phyloP scores from a whole-genome alignment of 192 early-diverging fungal species.

The Linnemannia zychae region DNA sequence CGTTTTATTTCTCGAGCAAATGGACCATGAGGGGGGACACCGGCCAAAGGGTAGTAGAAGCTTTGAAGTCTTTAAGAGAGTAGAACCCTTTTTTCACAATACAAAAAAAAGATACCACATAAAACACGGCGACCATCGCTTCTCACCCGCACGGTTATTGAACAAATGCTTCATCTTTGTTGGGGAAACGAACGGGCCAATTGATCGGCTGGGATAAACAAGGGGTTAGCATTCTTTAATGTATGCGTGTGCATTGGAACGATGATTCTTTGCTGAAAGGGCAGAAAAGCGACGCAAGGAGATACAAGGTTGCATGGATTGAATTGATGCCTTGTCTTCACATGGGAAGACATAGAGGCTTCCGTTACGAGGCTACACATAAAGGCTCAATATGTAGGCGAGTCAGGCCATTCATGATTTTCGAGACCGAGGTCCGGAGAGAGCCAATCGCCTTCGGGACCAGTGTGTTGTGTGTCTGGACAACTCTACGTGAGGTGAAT shows the following conservation, averaged over 20 bases:
- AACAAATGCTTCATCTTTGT: not conserved
- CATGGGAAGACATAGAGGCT: not conserved
- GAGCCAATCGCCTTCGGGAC: slow-evolving; percentile 4
- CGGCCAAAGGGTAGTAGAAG: not conserved
- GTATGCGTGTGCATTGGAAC: not conserved
- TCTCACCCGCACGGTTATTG: not conserved
- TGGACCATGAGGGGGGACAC: not conserved
- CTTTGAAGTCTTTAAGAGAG: not conserved
- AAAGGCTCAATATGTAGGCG: not conserved
- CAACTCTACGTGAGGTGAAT: not conserved
- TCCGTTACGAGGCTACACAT: not conserved
- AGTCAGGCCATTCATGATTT: slow-evolving; percentile 1
- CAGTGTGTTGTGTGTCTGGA: not conserved
- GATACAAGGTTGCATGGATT: not conserved
- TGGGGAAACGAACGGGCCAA: not conserved
- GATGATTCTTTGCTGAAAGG: not conserved
- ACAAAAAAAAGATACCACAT: not conserved
- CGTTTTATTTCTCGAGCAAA: not conserved
- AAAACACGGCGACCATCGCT: not conserved
- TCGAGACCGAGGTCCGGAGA: not conserved
- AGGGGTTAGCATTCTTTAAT: not conserved
- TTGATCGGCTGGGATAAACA: not conserved
- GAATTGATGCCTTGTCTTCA: not conserved
- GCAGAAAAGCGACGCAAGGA: too few relatives aligned
- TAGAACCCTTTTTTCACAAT: not conserved